These are phyloP conservation scores for Pseudogymnoascus sp. DNA, from an alignment of 2,329 filamentous ascomycete genomes.

Conservation along the genomic window DNA sequence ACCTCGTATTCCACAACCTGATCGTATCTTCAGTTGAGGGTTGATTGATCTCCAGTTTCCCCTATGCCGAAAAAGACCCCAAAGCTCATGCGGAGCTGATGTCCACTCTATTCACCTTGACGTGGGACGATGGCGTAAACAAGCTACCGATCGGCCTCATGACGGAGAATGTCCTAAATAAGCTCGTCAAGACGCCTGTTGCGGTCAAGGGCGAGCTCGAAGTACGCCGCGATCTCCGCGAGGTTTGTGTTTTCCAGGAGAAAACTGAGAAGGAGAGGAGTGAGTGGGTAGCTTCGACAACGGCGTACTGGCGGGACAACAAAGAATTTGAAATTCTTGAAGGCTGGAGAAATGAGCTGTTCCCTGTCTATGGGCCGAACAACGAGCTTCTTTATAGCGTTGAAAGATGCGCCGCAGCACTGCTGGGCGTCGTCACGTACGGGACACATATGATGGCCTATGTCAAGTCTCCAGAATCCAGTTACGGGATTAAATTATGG, in stretches of 20 bases:
- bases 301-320: slow-evolving; percentile 60
- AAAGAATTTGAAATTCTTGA: slow-evolving; percentile 64
- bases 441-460: slow-evolving; percentile 78
- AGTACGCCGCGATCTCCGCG: slow-evolving; percentile 52
- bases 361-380: slow-evolving; percentile 63
- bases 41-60: slow-evolving; percentile 52
- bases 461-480: slow-evolving; percentile 40
- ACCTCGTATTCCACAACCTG: background rate
- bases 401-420: slow-evolving; percentile 64
- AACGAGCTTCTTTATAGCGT: slow-evolving; percentile 62
- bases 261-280: slow-evolving; percentile 57
- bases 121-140: slow-evolving; percentile 56
- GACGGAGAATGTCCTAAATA: slow-evolving; percentile 42
- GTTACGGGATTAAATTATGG: slow-evolving; percentile 68
- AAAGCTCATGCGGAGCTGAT: slow-evolving; percentile 47
- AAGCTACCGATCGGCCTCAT: slow-evolving; percentile 56
- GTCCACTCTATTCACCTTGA: slow-evolving; percentile 58
- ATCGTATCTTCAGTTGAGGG: background rate
- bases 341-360: slow-evolving; percentile 75
- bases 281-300: slow-evolving; percentile 45
- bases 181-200: slow-evolving; percentile 41
- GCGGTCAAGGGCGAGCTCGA: slow-evolving; percentile 50
- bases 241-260: slow-evolving; percentile 55
- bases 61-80: slow-evolving; percentile 58
- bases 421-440: slow-evolving; percentile 71